phyloP scores from a whole-genome alignment of 2,329 filamentous ascomycete genomes.

The Penicillium expansum region DNA sequence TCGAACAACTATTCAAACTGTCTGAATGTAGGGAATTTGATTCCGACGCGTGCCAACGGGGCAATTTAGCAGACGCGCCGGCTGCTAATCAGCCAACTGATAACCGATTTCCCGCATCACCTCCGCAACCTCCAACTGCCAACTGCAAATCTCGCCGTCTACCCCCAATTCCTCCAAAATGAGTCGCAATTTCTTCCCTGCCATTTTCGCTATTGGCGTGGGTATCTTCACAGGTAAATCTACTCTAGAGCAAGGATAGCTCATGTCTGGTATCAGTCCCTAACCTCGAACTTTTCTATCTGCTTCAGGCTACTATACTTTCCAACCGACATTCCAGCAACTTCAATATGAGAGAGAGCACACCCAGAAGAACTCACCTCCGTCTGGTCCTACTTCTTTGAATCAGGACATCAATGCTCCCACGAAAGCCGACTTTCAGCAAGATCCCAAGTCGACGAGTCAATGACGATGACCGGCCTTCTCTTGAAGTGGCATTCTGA shows the following conservation, averaged over 20 bases:
- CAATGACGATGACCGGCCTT: background rate
- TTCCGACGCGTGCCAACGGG: slow-evolving; percentile 6
- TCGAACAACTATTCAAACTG: background rate
- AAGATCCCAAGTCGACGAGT: background rate
- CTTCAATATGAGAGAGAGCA: slow-evolving; percentile 32
- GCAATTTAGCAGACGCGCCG: slow-evolving; percentile 26
- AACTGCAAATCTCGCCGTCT: background rate
- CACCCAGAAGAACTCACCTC: slow-evolving; percentile 9
- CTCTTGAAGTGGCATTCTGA: background rate
- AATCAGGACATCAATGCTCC: slow-evolving; percentile 1
- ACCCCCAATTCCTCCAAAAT: slow-evolving; percentile 20
- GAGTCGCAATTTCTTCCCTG: slow-evolving; percentile 41
- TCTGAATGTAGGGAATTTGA: background rate
- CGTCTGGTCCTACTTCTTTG: background rate
- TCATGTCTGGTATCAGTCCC: background rate
- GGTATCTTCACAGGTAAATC: slow-evolving; percentile 41
- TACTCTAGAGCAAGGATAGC: background rate
- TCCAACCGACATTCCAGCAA: slow-evolving; percentile 42
- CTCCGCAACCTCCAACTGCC: slow-evolving; percentile 14
- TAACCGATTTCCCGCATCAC: slow-evolving; percentile 20
- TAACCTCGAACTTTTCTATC: slow-evolving; percentile 14
- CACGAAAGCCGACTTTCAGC: background rate
- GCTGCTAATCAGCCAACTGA: slow-evolving; percentile 23
- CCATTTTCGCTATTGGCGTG: slow-evolving; percentile 38
- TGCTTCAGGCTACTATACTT: slow-evolving; percentile 42